Evolutionary conservation across 1,284 basidiomycete species (phyloP), one percentile per base, ranked within the genome.

Genomic region (Farysia itapuensis): DNA sequence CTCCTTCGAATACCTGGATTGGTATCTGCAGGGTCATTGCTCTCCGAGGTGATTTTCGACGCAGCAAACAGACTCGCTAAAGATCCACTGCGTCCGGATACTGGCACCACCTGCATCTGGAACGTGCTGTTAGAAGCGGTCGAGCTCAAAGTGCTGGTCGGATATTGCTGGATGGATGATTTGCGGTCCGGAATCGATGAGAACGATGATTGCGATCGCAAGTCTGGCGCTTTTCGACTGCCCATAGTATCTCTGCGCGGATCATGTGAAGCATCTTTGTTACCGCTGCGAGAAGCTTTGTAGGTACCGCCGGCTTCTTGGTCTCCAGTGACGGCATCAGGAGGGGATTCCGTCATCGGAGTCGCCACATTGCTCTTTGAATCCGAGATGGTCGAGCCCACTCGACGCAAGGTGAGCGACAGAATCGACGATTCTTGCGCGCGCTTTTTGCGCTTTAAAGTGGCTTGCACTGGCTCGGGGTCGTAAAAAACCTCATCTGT

Each of bases 361-460:
- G 34, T 23, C 23, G 37, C 26, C 40, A 49, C 35, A 23, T 48
- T 24, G 34, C 45, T 21, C 33, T 28, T 33, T 38, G 43, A 38
- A 18, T 54, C 56, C n/a, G 65, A 68, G 31, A 67, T 52, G 15
- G 49, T 60, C 2, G 69, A 72, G 12, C 58, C 51, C 4, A 70
- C 68, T 3, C 68, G 54, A 20, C 64, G 43, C 31, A 70, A 39
- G 13, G 57, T 68, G 32, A 72, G 24, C 3, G 68, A 65, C 7
- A 72, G 52, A 25, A 70, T 68, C 5, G 67, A 70, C 25, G 58
- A 41, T 19, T 72, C 70, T 23, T 59, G 44, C 14, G 43, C 63
- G 3, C 65, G 51, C 41, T 61, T 67, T 50, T 72, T 72, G 22
- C 68, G 40, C 52, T 72, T 72, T 37, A 70, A 48, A 15, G 51